Conservation (phyloP, 192 early-diverging fungal species). For the Kappamyces sp. region DNA sequence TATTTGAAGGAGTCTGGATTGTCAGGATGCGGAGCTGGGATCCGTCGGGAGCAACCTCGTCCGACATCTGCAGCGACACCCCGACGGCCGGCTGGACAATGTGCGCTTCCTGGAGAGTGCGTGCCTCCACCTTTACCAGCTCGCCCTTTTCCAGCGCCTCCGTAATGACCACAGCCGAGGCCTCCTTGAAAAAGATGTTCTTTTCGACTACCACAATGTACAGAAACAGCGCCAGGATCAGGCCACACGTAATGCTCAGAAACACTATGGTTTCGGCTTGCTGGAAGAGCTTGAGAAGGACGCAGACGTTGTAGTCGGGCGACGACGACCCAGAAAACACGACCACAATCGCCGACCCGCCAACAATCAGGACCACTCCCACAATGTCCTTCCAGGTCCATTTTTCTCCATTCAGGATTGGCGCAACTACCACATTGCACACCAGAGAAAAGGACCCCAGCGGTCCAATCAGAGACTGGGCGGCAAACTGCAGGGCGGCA, state of each 20-base stretch:
- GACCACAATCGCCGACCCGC: slow-evolving; percentile 65
- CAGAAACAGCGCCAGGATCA: slow-evolving; percentile 49
- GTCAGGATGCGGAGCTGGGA: neutral
- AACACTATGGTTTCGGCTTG: slow-evolving; percentile 60
- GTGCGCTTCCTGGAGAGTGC: neutral
- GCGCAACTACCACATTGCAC: slow-evolving; percentile 72
- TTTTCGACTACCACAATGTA: slow-evolving; percentile 50
- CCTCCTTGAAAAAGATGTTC: slow-evolving; percentile 31
- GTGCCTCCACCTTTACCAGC: slow-evolving; percentile 4
- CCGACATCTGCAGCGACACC: too few species aligned
- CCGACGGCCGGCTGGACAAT: neutral
- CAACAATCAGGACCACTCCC: slow-evolving; percentile 69
- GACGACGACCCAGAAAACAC: slow-evolving; percentile 48
- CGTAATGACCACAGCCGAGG: neutral
- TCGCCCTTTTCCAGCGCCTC: slow-evolving; percentile 6
- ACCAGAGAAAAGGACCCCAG: slow-evolving; percentile 75
- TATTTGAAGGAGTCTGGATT: neutral
- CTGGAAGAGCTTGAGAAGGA: slow-evolving; percentile 62
- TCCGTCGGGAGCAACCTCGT: too few species aligned
- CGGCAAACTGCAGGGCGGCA: slow-evolving; percentile 69
- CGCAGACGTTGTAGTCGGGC: slow-evolving; percentile 65
- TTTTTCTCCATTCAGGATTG: slow-evolving; percentile 66
- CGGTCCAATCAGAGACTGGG: slow-evolving; percentile 73
- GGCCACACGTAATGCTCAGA: slow-evolving; percentile 49
- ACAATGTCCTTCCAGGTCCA: slow-evolving; percentile 62